Evolutionary conservation across 805 yeast species (phyloP).

Genomic region (Kazachstania psychrophila): DNA sequence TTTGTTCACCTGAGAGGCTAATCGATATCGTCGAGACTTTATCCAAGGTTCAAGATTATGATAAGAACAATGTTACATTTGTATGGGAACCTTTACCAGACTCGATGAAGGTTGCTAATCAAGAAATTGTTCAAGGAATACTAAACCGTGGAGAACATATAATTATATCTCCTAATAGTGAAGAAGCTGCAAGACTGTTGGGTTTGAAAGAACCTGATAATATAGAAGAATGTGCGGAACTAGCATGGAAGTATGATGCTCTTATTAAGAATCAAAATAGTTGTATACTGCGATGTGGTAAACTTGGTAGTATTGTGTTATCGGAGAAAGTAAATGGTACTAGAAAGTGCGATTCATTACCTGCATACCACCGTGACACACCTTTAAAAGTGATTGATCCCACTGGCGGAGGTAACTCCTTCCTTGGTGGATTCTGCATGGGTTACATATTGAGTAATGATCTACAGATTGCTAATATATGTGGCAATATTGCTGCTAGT

Average conservation of each 20-base stretch:
- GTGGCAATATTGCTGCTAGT: constrained; percentile 75
- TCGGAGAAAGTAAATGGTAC: not conserved
- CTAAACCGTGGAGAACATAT: constrained; percentile 12
- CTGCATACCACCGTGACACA: constrained; percentile 58
- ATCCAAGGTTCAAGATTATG: not conserved
- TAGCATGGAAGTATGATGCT: constrained; percentile 36
- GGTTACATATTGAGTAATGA: constrained; percentile 44
- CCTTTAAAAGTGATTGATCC: constrained; percentile 61
- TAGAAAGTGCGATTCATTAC: constrained; percentile 37
- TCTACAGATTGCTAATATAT: constrained; percentile 47
- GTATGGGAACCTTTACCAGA: constrained; percentile 89
- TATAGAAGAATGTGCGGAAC: constrained; percentile 32
- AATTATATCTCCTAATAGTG: constrained; percentile 68
- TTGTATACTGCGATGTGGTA: constrained; percentile 65
- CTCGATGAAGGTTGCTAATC: constrained; percentile 47
- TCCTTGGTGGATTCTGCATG: constrained; percentile 68
- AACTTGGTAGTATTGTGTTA: constrained; percentile 51
- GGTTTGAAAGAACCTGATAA: constrained; percentile 39
- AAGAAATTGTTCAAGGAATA: constrained; percentile 22
- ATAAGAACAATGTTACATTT: constrained; percentile 17
- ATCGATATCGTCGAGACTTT: constrained; percentile 36
- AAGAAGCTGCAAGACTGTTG: constrained; percentile 65
- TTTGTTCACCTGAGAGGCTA: constrained; percentile 64
- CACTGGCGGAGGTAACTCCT: constrained; percentile 92
- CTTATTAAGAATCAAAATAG: constrained; percentile 32